Base-by-base conservation (phyloP, 495 filamentous ascomycete species). In the Neurospora sp. region DNA sequence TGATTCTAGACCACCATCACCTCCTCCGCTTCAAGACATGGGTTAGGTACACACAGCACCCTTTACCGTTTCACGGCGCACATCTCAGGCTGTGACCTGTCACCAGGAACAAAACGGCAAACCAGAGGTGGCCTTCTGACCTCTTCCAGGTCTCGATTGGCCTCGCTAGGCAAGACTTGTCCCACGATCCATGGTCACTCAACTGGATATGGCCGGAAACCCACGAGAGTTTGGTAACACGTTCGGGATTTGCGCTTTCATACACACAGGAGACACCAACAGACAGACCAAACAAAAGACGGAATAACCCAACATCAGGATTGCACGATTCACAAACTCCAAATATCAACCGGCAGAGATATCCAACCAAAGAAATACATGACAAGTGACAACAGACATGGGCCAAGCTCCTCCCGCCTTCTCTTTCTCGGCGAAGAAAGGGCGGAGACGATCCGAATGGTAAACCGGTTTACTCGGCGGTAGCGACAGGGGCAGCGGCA, bases 301-400 rank as follows among this genome's bases (percentile, higher is more conserved):
- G 17, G 37, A 69, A 71, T 39, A 71, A 43, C 39, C 48, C 24
- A 43, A 59, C 5, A 66, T 66, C 54, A 28, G 15, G 54, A 66
- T 66, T 66, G 54, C 54, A 66, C 54, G 54, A 66, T 66, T 66
- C 54, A 34, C 54, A 19, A 66, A 66, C 54, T 66, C 54, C 54
- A 66, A 34, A 74, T 24, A 48, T 48, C 37, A 70, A 73, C 71
- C 73, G 69, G 59, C 36, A 72, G 69, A 71, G 74, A 42, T 77
- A 76, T 74, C 74, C 72, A 76, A 70, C 71, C 76, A 76, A 76
- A 69, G 74, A 74, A 74, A 76, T 28, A 28, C 66, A 54, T 70
- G 45, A 71, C 28, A 38, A 73, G 38, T 24, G 15, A 24, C 73
- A 31, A 4, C 48, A 71, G 28, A 34, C 15, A 31, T 69, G 39